Percentiles rank a stretch among this genome's conserved stretches.
phyloP scores from a whole-genome alignment of 371 early-diverging fungal genomes.

The Circinella umbellata region DNA sequence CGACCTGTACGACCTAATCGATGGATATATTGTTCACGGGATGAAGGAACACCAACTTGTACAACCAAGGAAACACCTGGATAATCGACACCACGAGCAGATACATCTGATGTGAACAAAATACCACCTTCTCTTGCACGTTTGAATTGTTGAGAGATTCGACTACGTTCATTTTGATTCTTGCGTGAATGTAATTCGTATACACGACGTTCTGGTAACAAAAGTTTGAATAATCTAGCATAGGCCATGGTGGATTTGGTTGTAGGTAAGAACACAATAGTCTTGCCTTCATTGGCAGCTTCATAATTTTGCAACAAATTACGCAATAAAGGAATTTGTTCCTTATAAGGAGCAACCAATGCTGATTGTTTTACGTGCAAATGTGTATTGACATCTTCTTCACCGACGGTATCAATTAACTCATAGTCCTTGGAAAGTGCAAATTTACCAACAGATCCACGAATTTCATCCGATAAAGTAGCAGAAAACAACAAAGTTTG shows the following conservation, averaged over 20 bases:
- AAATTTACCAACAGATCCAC: conserved; percentile 58
- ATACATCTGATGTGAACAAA: conserved; percentile 98
- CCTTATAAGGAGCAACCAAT: conserved; percentile 62
- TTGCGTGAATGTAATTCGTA: conserved; percentile 87
- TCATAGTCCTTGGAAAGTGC: conserved; percentile 80
- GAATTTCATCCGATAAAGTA: conserved; percentile 89
- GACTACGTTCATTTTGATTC: conserved; percentile 73
- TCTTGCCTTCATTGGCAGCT: conserved; percentile 68
- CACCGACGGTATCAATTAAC: conserved; percentile 86
- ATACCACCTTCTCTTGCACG: conserved; percentile 60
- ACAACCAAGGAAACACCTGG: conserved; percentile 94
- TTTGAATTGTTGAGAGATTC: conserved; percentile 80
- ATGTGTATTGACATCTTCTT: conserved; percentile 81
- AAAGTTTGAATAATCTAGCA: conserved; percentile 59
- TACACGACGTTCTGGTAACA: conserved; percentile 45
- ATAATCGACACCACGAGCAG: conserved; percentile 99
- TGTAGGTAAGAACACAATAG: conserved; percentile 92
- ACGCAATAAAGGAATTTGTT: conserved; percentile 68
- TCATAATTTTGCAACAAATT: conserved; percentile 65
- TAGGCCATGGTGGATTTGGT: conserved; percentile 81
- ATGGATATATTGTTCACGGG: conserved; percentile 96
- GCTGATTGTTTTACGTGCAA: conserved; percentile 80
- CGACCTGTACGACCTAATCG: conserved; percentile 99
- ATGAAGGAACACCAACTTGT: conserved; percentile 93
- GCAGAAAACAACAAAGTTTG: conserved; percentile 99